Evolutionary conservation across 768 basidiomycete species (phyloP), one percentile per base, ranked within the genome.

Genomic region (Lactarius indigo): DNA sequence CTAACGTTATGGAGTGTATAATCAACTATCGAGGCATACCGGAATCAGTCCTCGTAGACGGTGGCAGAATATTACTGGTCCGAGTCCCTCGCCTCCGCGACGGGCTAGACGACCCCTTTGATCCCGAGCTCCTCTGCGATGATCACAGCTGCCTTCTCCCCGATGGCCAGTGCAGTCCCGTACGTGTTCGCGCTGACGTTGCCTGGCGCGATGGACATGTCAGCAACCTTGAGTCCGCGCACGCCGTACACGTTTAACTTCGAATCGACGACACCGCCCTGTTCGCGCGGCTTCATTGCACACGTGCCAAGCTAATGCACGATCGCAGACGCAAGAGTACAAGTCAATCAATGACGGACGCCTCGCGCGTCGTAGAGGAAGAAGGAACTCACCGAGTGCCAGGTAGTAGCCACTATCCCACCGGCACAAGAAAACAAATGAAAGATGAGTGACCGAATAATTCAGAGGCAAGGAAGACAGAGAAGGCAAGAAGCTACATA

Each of bases 211-310:
- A 80, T 78, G 1, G 80, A 79, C 26, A 81, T 2, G 65, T 80
- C 79, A 70, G 66, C 86, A 33, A 89, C 81, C 70, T 88, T 86
- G 59, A 89, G 76, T 37, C 80, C 80, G 69, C 77, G 66, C 1
- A n/a, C n/a, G n/a, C n/a, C n/a, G n/a, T n/a, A n/a, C n/a, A n/a
- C n/a, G n/a, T n/a, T n/a, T n/a, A n/a, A 84, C 79, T 77, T 76
- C 28, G 81, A 62, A 71, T 89, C 85, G 8, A 90, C 85, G 2
- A 89, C 88, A n/a, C 87, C 87, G 10, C 80, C 83, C 54, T 80
- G 63, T 15, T 83, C 79, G 28, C 81, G 79, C 2, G 85, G 80
- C 71, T 87, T 87, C 87, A 89, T 88, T 0, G 85, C 82, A 66
- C 86, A 87, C 0, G 87, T 88, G 54, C 86, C 87, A n/a, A 86